Conservation (phyloP, 768 basidiomycete genomes). For the Russula dissimulans region DNA sequence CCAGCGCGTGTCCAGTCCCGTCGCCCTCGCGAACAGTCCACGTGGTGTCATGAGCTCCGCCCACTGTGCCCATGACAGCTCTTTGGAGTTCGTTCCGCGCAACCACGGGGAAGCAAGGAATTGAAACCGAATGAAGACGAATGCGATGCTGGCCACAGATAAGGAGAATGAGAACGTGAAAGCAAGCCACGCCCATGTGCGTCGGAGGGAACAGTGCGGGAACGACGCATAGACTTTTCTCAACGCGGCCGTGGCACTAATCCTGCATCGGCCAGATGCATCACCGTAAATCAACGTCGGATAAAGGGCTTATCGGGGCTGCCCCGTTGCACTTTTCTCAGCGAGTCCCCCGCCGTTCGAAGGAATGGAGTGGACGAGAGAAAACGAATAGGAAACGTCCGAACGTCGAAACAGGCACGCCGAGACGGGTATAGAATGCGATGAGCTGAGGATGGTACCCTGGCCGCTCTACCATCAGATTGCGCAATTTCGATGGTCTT, state of each 20-base stretch:
- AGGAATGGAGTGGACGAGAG: slow-evolving; percentile 31
- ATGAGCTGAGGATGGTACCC: slow-evolving; percentile 72
- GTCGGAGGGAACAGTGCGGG: slow-evolving; percentile 16
- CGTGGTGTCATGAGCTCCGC: slow-evolving; percentile 33
- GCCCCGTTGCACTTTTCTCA: slow-evolving; percentile 11
- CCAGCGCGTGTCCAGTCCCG: slow-evolving; percentile 46
- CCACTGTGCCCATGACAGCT: slow-evolving; percentile 45
- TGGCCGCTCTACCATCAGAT: slow-evolving; percentile 21
- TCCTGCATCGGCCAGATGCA: slow-evolving; percentile 41
- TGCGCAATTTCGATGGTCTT: background rate
- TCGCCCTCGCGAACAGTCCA: slow-evolving; percentile 31
- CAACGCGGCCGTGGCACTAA: slow-evolving; percentile 39
- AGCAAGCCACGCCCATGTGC: background rate
- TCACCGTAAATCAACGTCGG: slow-evolving; percentile 61
- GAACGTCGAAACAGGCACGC: slow-evolving; percentile 44
- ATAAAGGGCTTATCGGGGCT: background rate
- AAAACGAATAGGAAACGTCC: slow-evolving; percentile 70
- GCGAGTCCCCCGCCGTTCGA: slow-evolving; percentile 6
- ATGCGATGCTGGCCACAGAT: slow-evolving; percentile 33
- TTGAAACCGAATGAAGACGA: slow-evolving; percentile 20
- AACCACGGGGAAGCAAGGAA: slow-evolving; percentile 27
- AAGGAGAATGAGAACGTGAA: slow-evolving; percentile 34
- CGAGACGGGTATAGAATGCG: slow-evolving; percentile 51
- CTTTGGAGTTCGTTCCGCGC: slow-evolving; percentile 14
- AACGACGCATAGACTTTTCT: slow-evolving; percentile 16